These are phyloP conservation scores for Nasturtium officinale DNA, from an alignment of 345 rosid genomes.

Conservation along the genomic window DNA sequence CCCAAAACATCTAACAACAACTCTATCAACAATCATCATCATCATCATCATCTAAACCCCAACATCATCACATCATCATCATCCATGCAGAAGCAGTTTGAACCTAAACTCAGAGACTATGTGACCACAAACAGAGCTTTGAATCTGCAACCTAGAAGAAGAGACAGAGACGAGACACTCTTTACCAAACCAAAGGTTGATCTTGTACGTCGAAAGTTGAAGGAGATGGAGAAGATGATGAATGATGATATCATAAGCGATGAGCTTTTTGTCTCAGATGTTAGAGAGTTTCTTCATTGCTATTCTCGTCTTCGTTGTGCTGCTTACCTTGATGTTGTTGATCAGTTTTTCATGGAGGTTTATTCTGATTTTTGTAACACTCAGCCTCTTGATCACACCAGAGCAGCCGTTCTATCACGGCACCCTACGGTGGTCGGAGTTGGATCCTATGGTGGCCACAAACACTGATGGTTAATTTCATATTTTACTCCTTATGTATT, in stretches of 20 bases:
- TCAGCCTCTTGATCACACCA: slow-evolving; percentile 3
- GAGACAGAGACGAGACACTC: slow-evolving; percentile 30
- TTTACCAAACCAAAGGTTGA: slow-evolving; percentile 42
- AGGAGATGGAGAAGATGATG: slow-evolving; percentile 67
- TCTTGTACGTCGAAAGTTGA: slow-evolving; percentile 54
- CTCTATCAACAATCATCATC: slow-evolving; percentile 40
- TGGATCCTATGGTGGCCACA: slow-evolving; percentile 17
- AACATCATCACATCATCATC: slow-evolving; percentile 25
- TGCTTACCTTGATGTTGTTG: slow-evolving; percentile 68
- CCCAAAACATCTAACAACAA: slow-evolving; percentile 52
- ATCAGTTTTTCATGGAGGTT: slow-evolving; percentile 70
- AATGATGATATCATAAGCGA: slow-evolving; percentile 47
- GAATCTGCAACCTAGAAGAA: slow-evolving; percentile 31
- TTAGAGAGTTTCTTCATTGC: slow-evolving; percentile 74
- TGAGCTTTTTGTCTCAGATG: slow-evolving; percentile 63
- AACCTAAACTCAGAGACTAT: slow-evolving; percentile 28
- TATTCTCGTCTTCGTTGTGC: slow-evolving; percentile 79
- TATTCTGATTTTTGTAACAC: slow-evolving; percentile 50
- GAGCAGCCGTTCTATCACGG: background rate
- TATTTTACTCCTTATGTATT: background rate
- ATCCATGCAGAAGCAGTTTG: slow-evolving; percentile 31
- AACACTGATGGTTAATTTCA: background rate
- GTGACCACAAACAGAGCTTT: slow-evolving; percentile 27
- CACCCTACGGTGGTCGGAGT: background rate
- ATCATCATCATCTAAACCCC: slow-evolving; percentile 13